Evolutionary conservation across 2,329 filamentous ascomycete species (phyloP), one percentile per base, ranked within the genome.

Genomic region (Talaromyces sp.): DNA sequence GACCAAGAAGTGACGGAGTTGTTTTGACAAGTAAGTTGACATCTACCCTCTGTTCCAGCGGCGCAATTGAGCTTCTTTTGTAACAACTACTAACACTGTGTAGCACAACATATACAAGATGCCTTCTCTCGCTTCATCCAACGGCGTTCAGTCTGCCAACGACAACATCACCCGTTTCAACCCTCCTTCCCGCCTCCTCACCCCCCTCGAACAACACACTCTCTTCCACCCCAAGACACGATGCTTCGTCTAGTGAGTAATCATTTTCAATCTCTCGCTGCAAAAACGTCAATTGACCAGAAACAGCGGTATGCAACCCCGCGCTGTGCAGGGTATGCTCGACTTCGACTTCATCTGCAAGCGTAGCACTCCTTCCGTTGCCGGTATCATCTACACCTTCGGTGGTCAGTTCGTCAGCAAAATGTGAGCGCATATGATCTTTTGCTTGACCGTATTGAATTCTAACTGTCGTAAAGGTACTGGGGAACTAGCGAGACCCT

Each of bases 311-410:
- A 92, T 99, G 78, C 95, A 99, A 85, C 94, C 95, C 77, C 89
- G 93, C 81, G 91, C 91, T 73, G 91, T 93, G 71, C 91, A 93
- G 84, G 90, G 90, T 79, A 93, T 93, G 90, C 91, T 99, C 79
- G 95, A 99, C 83, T 99, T 99, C 81, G 95, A 99, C 86, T 99
- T 98, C 87, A 99, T 99, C 84, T 99, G 95, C 93, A 98, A 98
- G 89, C 92, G 95, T 76, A 87, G 89, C 79, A 96, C 91, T 67
- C 95, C 95, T 70, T 99, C 95, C 66, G 95, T 99, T 66, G 95
- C 95, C 71, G 95, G 93, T 79, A 98, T 99, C 83, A 98, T 99
- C 87, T 99, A 99, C 87, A 97, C 95, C 74, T 99, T 99, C 78
- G 95, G 95, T 80, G 95, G 95, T 73, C 95, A 99, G 84, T 99